A percentile compares a stretch with the other conserved stretches of the same genome.
Conservation (phyloP, 805 yeast species). For the Kluyveromyces lactis region DNA sequence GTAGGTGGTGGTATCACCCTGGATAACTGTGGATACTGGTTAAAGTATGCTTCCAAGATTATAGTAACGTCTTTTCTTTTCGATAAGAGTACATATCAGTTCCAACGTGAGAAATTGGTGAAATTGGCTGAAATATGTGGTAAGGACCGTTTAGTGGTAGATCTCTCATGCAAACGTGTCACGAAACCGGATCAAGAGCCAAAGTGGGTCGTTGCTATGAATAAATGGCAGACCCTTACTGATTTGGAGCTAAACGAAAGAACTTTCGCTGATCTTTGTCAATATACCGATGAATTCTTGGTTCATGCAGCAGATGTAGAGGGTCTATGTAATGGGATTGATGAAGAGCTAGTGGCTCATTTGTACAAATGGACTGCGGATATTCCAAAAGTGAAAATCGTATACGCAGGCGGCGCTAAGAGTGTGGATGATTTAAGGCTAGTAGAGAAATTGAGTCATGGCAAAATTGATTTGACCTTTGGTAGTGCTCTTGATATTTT, state of each 20-base stretch:
- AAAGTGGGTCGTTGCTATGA: constrained; percentile 93
- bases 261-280: constrained; percentile 44
- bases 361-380: constrained; percentile 66
- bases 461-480: constrained; percentile 83
- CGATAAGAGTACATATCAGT: constrained; percentile 34
- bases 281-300: constrained; percentile 76
- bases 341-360: constrained; percentile 59
- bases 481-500: constrained; percentile 93
- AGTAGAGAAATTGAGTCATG: constrained; percentile 62
- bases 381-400: constrained; percentile 49
- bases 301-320: constrained; percentile 99
- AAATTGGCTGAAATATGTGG: constrained; percentile 52
- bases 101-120: constrained; percentile 44
- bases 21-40: constrained; percentile 70
- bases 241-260: constrained; percentile 44
- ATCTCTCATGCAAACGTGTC: constrained; percentile 68
- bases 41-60: constrained; percentile 73
- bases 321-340: constrained; percentile 91
- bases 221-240: constrained; percentile 93
- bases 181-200: constrained; percentile 17
- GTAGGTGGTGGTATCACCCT: constrained; percentile 89
- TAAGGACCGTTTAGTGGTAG: constrained; percentile 64
- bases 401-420: constrained; percentile 97
- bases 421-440: constrained; percentile 55
- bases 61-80: constrained; percentile 91